Evolutionary conservation across 2,329 filamentous ascomycete species (phyloP).

Genomic region (Sclerotiophoma versabilis): DNA sequence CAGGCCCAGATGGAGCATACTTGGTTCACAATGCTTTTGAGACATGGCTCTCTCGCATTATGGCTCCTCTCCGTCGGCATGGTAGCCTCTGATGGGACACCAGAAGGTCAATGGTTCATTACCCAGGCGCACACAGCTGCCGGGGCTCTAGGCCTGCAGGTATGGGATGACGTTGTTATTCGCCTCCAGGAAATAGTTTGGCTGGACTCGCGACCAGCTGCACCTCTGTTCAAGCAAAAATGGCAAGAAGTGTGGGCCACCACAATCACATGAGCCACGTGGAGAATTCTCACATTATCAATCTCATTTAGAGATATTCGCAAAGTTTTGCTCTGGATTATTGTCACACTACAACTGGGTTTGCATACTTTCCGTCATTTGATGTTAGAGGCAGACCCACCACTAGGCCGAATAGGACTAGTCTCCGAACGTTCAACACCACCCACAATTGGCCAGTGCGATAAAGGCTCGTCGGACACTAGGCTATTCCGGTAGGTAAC

Average conservation of each 20-base stretch:
- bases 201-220: conserved; percentile 11
- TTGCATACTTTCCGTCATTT: not conserved
- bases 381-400: conserved; percentile 1
- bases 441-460: not conserved
- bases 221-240: conserved; percentile 7
- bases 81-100: conserved; percentile 16
- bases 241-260: conserved; percentile 17
- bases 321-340: too few species aligned
- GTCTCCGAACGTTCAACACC: conserved; percentile 14
- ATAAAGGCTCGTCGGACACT: not conserved
- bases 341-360: not conserved
- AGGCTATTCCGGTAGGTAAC: not conserved
- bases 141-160: not conserved
- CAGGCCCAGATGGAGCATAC: conserved; percentile 16
- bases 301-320: not conserved
- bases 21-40: conserved; percentile 2
- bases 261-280: not conserved
- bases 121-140: conserved; percentile 6
- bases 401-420: conserved; percentile 13
- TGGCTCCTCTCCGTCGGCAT: conserved; percentile 29
- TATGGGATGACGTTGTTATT: conserved; percentile 12
- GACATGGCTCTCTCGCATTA: conserved; percentile 12
- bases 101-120: conserved; percentile 23
- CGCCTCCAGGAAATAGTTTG: conserved; percentile 20
- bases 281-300: not conserved